Base-by-base conservation (phyloP, 73 alveolate genomes). In the Tetrahymena borealis region DNA sequence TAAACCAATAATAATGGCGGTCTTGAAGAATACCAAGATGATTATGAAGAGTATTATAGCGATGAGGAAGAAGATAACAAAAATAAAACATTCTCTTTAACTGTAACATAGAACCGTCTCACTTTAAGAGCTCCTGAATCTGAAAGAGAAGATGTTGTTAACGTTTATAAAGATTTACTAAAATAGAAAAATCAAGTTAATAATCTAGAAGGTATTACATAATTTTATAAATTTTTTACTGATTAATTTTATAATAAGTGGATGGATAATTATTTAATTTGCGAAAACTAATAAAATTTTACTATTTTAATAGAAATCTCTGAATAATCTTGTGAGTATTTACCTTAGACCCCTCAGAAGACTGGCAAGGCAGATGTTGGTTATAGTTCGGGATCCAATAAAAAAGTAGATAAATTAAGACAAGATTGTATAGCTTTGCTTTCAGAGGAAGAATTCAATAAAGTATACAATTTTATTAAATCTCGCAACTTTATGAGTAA, bases 11-110 rank as follows among this genome's bases (percentile, higher is more conserved):
- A 77, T 39, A 39, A 38, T 13, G 13, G 42, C 33, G 38, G 77
- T 37, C 11, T 78, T 20, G 95, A 92, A 37, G 92, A 78, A n/a
- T 92, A 92, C 38, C 93, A 91, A 36, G 95, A 92, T 60, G 95
- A 92, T 78, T 92, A 78, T 38, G 95, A 92, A n/a, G 91, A 79
- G 43, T 33, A 36, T 16, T 60, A 92, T 39, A 39, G 78, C 37
- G 95, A 92, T 78, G 77, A 91, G 31, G 39, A 36, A 32, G 95
- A 92, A 78, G 95, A 92, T 92, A 35, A 60, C 9, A 60, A 13
- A 60, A 60, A 60, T 6, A 13, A 60, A 12, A 60, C 33, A 6
- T 60, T 60, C 85, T 60, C 33, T 24, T 60, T 60, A 6, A 60
- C 85, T 60, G 85, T 35, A 24, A 60, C 85, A 8, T 60, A 60